Evolutionary conservation across 306 rosid genomes (phyloP), one percentile per base, ranked within the genome.

Genomic region (Mimosa pudica): DNA sequence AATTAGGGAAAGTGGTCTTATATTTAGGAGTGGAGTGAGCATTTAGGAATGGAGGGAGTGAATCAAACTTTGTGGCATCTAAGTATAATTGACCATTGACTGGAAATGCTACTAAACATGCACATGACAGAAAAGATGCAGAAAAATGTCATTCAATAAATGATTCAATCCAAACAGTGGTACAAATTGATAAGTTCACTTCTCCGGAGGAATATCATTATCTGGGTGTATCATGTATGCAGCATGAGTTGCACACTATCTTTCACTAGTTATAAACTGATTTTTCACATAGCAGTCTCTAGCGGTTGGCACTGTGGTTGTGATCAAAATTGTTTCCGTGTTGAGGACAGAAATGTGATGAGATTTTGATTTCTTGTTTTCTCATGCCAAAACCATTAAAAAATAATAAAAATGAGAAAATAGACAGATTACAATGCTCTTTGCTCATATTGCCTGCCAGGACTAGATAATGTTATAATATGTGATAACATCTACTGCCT

Each of bases 91-190:
- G 51, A 71, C 77, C 72, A 79, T 57, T 82, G 60, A 82, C 45
- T 46, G 70, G 70, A 78, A 73, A 42, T 78, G 76, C 42, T 81
- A 76, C 73, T 71, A 64, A 75, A 74, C 48, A 77, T 77, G 77
- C 73, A 18, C 69, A 42, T 73, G 35, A 77, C 80, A 54, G 60
- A 79, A 79, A 79, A 46, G 42, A 41, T 58, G 79, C 24, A 55
- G 48, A 24, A 13, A 62, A 74, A 47, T 49, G 75, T 42, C 9
- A 75, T 16, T 12, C 18, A 46, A 51, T 58, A 42, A 24, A 62
- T 32, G 68, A 70, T 24, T 71, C 78, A 52, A 74, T 70, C 20
- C 71, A 51, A 74, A 57, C 68, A 64, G 64, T 48, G 78, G 68
- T 11, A 12, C 45, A 41, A 42, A 54, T 6, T 63, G n/a, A 67